Conservation (phyloP, 1,139 yeast genomes). For the Nematodospora anomalae region DNA sequence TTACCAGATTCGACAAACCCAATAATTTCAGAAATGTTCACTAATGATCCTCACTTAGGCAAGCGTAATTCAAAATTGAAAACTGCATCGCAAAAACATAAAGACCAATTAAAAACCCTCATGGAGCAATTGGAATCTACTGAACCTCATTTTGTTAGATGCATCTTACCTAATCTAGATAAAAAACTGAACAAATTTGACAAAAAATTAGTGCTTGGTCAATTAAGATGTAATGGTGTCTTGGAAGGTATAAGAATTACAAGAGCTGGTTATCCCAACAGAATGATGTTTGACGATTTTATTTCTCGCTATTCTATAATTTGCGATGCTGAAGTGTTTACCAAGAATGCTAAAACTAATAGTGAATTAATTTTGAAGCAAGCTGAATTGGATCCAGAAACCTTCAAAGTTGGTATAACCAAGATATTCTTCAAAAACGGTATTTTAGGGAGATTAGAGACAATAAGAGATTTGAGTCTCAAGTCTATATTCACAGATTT, state of each 20-base stretch:
- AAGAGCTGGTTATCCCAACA: slow-evolving; percentile 94
- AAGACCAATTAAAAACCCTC: slow-evolving; percentile 73
- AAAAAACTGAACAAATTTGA: slow-evolving; percentile 75
- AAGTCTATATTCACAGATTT: slow-evolving; percentile 57
- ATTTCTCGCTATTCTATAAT: slow-evolving; percentile 71
- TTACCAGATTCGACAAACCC: slow-evolving; percentile 57
- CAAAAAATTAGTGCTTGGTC: slow-evolving; percentile 77
- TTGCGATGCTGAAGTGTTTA: slow-evolving; percentile 43
- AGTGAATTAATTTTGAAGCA: slow-evolving; percentile 67
- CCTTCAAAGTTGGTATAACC: slow-evolving; percentile 78
- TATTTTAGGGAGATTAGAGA: slow-evolving; percentile 83
- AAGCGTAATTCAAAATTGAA: slow-evolving; percentile 43
- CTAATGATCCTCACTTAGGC: slow-evolving; percentile 23
- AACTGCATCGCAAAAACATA: slow-evolving; percentile 84
- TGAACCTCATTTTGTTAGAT: slow-evolving; percentile 95
- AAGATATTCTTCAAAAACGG: slow-evolving; percentile 95
- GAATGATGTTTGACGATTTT: slow-evolving; percentile 82
- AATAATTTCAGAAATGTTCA: slow-evolving; percentile 38
- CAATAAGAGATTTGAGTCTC: slow-evolving; percentile 67
- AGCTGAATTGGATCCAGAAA: slow-evolving; percentile 59
- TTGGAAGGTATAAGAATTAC: slow-evolving; percentile 97
- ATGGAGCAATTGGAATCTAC: slow-evolving; percentile 77
- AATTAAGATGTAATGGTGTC: slow-evolving; percentile 95
- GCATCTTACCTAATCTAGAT: slow-evolving; percentile 85
- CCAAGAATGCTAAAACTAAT: slow-evolving; percentile 58